Evolutionary conservation across 2,329 filamentous ascomycete genomes (phyloP).

Genomic region (Akanthomyces dipterigenus): DNA sequence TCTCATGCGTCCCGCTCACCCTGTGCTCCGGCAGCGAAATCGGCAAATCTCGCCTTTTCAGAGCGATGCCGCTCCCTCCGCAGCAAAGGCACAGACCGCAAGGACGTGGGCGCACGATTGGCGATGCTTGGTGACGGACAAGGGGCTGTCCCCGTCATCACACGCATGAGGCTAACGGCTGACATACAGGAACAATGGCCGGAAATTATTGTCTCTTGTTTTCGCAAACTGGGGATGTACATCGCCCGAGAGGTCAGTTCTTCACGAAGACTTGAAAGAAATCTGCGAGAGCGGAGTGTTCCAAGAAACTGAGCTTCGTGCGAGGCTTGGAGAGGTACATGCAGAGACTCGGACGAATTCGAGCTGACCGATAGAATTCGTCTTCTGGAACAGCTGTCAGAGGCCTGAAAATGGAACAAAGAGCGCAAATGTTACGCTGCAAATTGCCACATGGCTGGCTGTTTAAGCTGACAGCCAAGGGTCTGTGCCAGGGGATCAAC

Average conservation of each 20-base stretch:
- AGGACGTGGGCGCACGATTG: neutral
- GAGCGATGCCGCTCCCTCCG: neutral
- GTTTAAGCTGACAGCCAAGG: neutral
- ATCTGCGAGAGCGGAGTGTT: neutral
- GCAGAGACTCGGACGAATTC: neutral
- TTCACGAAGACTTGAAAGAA: neutral
- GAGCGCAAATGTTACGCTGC: neutral
- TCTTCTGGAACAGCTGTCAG: neutral
- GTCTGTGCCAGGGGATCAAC: slow-evolving; percentile 4
- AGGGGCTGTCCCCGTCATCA: neutral
- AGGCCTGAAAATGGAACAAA: neutral
- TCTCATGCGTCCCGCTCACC: neutral
- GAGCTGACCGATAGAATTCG: too few relatives aligned
- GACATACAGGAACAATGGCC: neutral
- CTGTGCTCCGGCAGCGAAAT: neutral
- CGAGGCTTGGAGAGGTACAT: neutral
- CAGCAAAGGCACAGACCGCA: neutral
- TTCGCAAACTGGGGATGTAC: neutral
- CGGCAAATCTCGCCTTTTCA: too few relatives aligned
- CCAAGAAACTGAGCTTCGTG: neutral
- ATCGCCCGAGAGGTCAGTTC: neutral
- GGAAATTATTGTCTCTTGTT: neutral
- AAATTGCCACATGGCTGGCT: neutral
- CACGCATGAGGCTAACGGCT: neutral
- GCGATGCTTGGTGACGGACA: neutral